A percentile compares a stretch with the other conserved stretches of the same genome.
phyloP scores from a whole-genome alignment of 805 yeast genomes.

The Yarrowia sp. region DNA sequence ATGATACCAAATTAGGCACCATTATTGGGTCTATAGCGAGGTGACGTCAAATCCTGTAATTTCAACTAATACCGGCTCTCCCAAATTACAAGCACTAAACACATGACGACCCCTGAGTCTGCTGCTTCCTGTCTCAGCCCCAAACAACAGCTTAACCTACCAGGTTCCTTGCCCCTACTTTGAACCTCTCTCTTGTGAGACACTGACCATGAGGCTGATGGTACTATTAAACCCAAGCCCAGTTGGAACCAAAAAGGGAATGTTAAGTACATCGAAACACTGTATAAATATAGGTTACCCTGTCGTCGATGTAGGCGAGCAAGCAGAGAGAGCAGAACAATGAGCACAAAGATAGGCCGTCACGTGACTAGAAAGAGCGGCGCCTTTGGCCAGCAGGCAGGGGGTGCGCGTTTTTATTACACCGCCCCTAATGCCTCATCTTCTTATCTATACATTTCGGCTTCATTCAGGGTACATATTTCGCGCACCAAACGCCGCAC shows the following conservation, averaged over 20 bases:
- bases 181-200: not conserved
- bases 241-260: not conserved
- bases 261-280: not conserved
- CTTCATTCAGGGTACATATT: not conserved
- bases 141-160: too few relatives aligned
- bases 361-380: not conserved
- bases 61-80: too few relatives aligned
- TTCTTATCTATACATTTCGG: not conserved
- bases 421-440: not conserved
- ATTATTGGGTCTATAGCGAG: too few relatives aligned
- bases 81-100: too few relatives aligned
- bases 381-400: too few relatives aligned
- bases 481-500: conserved; percentile 24
- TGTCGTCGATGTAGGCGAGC: not conserved
- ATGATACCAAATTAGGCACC: not conserved
- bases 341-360: not conserved
- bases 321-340: not conserved
- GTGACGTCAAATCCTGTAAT: too few relatives aligned
- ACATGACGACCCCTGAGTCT: too few relatives aligned
- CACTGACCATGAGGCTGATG: too few relatives aligned
- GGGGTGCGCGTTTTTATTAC: too few relatives aligned
- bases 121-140: too few relatives aligned
- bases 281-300: not conserved
- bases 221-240: too few relatives aligned
- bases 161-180: too few relatives aligned